These are phyloP conservation scores for Endogone sp. DNA, from an alignment of 192 early-diverging fungal species.

Conservation along the genomic window DNA sequence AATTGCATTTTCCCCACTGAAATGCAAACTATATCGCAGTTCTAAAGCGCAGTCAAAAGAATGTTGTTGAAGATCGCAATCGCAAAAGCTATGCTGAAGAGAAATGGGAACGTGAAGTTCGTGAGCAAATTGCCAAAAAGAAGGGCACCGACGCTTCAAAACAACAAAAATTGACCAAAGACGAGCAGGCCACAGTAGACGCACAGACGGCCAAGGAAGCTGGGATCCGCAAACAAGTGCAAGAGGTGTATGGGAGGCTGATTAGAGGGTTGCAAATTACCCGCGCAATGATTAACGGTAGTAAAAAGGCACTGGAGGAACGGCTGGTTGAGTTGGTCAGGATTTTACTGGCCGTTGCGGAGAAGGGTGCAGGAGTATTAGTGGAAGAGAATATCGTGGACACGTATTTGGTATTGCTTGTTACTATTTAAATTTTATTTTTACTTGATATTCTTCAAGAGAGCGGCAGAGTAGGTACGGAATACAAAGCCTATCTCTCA, in stretches of 20 bases:
- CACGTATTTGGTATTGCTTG: slow-evolving; percentile 42
- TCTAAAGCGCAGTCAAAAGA: slow-evolving; percentile 55
- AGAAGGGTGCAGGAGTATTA: slow-evolving; percentile 46
- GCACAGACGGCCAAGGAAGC: slow-evolving; percentile 70
- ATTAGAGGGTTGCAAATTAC: slow-evolving; percentile 62
- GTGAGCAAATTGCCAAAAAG: slow-evolving; percentile 70
- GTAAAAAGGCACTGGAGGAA: slow-evolving; percentile 45
- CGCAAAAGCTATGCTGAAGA: slow-evolving; percentile 59
- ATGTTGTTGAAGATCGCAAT: slow-evolving; percentile 34
- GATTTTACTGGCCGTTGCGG: slow-evolving; percentile 47
- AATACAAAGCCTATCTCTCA: too few species aligned
- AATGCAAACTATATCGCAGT: too few species aligned
- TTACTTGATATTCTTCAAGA: background rate
- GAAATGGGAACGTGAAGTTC: slow-evolving; percentile 77
- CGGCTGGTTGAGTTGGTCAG: slow-evolving; percentile 56
- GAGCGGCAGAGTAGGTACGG: too few species aligned
- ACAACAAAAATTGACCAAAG: slow-evolving; percentile 61
- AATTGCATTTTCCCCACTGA: too few species aligned
- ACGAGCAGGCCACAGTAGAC: slow-evolving; percentile 70
- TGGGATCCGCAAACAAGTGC: slow-evolving; percentile 63
- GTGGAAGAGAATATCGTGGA: slow-evolving; percentile 54
- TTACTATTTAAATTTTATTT: too few species aligned
- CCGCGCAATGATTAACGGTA: slow-evolving; percentile 59
- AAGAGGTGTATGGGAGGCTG: slow-evolving; percentile 42
- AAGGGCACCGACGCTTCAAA: slow-evolving; percentile 30